These are phyloP conservation scores for Prinsepia uniflora DNA, from an alignment of 306 rosid species.

Conservation along the genomic window DNA sequence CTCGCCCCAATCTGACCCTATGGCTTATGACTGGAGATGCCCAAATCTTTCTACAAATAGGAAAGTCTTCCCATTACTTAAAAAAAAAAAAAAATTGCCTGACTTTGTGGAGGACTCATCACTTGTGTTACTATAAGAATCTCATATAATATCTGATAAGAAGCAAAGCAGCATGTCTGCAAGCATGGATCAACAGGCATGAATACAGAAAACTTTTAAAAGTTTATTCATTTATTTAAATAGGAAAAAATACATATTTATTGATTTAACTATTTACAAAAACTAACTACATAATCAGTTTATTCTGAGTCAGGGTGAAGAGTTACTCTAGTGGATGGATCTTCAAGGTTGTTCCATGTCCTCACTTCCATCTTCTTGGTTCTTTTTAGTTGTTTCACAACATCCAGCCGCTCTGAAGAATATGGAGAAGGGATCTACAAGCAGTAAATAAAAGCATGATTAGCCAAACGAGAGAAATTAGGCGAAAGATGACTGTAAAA, in stretches of 20 bases:
- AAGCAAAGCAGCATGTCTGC: no score
- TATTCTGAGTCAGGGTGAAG: neutral
- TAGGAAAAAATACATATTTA: no score
- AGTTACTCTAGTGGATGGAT: constrained; percentile 32
- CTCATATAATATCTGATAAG: no score
- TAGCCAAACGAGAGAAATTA: neutral
- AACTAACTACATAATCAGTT: neutral
- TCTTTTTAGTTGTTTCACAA: constrained; percentile 53
- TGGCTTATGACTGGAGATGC: no score
- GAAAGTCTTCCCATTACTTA: no score
- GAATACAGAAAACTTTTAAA: neutral
- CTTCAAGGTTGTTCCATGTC: constrained; percentile 39
- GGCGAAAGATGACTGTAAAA: neutral
- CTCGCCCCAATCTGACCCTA: no score
- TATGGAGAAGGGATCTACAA: constrained; percentile 64
- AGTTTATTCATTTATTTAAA: neutral
- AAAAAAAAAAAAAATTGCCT: no score
- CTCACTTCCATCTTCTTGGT: constrained; percentile 50
- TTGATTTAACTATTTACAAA: neutral
- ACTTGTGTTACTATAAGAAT: no score
- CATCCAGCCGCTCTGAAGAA: constrained; percentile 55
- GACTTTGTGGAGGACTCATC: no score
- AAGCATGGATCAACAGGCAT: neutral
- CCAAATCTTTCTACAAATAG: no score
- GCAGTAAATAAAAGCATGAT: constrained; percentile 20